phyloP scores from a whole-genome alignment of 306 rosid species.

The Rosa multiflora region DNA sequence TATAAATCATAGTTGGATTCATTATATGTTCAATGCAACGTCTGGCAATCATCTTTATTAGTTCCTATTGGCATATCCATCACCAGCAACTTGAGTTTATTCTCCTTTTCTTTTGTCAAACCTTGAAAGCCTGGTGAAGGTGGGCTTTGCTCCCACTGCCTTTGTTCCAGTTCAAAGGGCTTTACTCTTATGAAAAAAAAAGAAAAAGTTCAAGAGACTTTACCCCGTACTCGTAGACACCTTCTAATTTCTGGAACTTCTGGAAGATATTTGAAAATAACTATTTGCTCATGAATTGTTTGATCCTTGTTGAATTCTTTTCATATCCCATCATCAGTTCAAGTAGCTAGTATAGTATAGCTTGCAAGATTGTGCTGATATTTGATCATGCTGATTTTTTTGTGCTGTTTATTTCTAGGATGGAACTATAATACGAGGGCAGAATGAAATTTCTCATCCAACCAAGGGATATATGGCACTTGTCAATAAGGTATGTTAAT shows the following conservation, averaged over 20 bases:
- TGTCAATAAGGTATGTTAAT: conserved; percentile 60
- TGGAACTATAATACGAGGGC: conserved; percentile 85
- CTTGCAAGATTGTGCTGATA: neutral
- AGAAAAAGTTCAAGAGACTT: neutral
- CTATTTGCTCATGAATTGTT: neutral
- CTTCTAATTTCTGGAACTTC: neutral
- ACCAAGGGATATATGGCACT: conserved; percentile 57
- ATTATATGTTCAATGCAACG: neutral
- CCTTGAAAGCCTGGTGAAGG: neutral
- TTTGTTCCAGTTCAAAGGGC: neutral
- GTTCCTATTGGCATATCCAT: neutral
- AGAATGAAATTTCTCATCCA: conserved; percentile 96
- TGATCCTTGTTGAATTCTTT: neutral
- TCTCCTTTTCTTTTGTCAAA: neutral
- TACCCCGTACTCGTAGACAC: neutral
- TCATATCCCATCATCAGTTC: neutral
- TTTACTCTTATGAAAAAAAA: neutral
- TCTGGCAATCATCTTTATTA: neutral
- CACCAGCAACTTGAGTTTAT: neutral
- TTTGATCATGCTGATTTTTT: neutral
- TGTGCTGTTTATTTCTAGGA: conserved; percentile 43
- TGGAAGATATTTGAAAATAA: neutral
- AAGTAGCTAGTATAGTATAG: neutral
- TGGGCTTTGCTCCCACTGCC: neutral
- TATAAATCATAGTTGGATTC: neutral